Percentiles rank a stretch among this genome's conserved stretches.
Evolutionary conservation across 78 protist species (phyloP).

Genomic region (Isochrysis galbana): DNA sequence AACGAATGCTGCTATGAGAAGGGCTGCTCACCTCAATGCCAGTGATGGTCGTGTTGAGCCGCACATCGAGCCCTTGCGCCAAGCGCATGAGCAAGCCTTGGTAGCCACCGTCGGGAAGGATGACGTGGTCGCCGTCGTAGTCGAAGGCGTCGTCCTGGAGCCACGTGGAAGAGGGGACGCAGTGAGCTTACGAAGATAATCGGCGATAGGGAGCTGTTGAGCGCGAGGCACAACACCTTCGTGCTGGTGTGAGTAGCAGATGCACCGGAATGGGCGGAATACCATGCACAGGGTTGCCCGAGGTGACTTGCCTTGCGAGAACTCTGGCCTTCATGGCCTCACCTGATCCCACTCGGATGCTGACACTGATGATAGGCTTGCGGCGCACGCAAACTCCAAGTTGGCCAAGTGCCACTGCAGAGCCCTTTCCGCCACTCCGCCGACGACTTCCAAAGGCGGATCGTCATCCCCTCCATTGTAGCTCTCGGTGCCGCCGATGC

Average conservation of each 20-base stretch:
- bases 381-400: constrained; percentile 64
- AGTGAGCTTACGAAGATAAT: background rate
- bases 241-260: too few species aligned
- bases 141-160: constrained; percentile 38
- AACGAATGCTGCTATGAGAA: too few species aligned
- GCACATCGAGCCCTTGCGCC: constrained; percentile 6
- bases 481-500: too few species aligned
- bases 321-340: background rate
- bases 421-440: background rate
- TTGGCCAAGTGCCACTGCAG: constrained; percentile 59
- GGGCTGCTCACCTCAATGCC: background rate
- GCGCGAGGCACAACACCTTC: background rate
- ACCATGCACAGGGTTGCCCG: too few species aligned
- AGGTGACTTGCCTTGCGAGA: too few species aligned
- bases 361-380: background rate
- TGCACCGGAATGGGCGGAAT: too few species aligned
- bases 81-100: background rate
- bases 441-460: background rate
- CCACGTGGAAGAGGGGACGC: background rate
- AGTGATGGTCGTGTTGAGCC: background rate
- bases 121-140: constrained; percentile 44
- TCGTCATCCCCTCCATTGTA: too few species aligned
- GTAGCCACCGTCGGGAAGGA: constrained; percentile 43
- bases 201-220: background rate
- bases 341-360: constrained; percentile 46